Evolutionary conservation across 2,329 filamentous ascomycete genomes (phyloP), one percentile per base, ranked within the genome.

Genomic region (Colletotrichum sojae): DNA sequence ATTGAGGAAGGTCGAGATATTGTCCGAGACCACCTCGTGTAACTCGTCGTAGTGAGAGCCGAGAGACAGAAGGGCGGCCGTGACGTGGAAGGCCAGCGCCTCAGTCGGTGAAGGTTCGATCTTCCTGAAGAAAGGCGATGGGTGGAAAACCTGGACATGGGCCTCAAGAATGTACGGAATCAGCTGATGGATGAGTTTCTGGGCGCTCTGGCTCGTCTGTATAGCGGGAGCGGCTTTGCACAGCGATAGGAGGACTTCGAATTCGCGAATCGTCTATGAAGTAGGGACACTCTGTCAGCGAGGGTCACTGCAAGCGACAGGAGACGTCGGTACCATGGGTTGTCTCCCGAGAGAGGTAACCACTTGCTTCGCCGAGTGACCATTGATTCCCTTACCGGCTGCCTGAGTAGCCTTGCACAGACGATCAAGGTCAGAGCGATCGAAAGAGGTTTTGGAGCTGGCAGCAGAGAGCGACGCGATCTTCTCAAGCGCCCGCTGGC

Each of bases 61-160:
- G 22, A 99, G 84, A 0, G 91, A 89, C n/a, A 99, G 86, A 6
- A 98, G 84, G 5, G 95, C 95, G 5, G 88, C 89, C 0, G 94
- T 92, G 46, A 99, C 88, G 74, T 93, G 90, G 75, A 91, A 91
- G 3, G 93, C 91, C 39, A 98, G 84, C 1, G 91, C 88, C 80
- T 98, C 95, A 84, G 94, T 96, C 20, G 97, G 95, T 4, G 94
- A 97, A 1, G 94, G 94, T 70, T 95, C 91, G 77, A 97, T 89
- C 73, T 90, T 90, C 73, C 92, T 91, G 73, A 98, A 92, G 78
- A 93, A 93, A 1, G 94, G 94, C 61, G 95, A 97, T 5, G 91
- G 85, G 9, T 89, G 87, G 75, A 98, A 94, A 18, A 89, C 82
- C 78, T 98, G 95, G 40, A 88, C 84, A 76, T 95, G 93, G 5